Evolutionary conservation across 2,329 filamentous ascomycete genomes (phyloP), one percentile per base, ranked within the genome.

Genomic region (Fusarium sp.): DNA sequence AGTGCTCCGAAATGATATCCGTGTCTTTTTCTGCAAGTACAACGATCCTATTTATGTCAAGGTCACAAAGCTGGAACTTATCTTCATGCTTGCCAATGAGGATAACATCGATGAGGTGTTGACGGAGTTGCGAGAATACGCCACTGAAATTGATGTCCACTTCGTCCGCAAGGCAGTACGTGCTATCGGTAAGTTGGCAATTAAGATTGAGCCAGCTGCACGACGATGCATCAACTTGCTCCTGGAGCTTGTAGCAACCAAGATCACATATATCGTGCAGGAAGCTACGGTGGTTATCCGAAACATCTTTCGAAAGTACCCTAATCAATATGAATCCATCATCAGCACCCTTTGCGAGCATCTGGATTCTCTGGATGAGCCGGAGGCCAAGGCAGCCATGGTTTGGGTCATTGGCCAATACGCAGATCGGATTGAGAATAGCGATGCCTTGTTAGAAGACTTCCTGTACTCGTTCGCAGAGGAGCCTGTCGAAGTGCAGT

Each of bases 21-120:
- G 96, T 53, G 96, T 99, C 38, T 99, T 99, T 85, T 99, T 99
- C 84, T 99, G 96, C 90, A 99, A 99, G 87, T 99, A 99, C 84
- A 99, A 99, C 82, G 96, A 99, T 80, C 96, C 96, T 0, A 99
- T 99, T 74, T 99, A 98, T 82, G 96, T 99, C 84, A 99, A 99
- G 83, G 96, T 99, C 58, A 99, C 96, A 22, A 99, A 99, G 84
- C 88, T 99, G 56, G 96, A 99, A 84, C 89, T 99, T 77, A 98
- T 99, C 75, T 99, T 99, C 83, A 99, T 98, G 96, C 89, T 99
- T 69, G 96, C 96, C 13, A 98, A 91, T 39, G 95, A 98, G 83
- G 93, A 92, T 79, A 99, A 99, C 81, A 99, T 99, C 77, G 92
- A 94, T 55, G 94, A 98, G 80, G 96, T 99, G 3, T 84, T 99